A percentile compares a stretch with the other conserved stretches of the same genome.
These are phyloP conservation scores for Trametes hirsuta DNA, from an alignment of 1,284 basidiomycete species.

Conservation along the genomic window DNA sequence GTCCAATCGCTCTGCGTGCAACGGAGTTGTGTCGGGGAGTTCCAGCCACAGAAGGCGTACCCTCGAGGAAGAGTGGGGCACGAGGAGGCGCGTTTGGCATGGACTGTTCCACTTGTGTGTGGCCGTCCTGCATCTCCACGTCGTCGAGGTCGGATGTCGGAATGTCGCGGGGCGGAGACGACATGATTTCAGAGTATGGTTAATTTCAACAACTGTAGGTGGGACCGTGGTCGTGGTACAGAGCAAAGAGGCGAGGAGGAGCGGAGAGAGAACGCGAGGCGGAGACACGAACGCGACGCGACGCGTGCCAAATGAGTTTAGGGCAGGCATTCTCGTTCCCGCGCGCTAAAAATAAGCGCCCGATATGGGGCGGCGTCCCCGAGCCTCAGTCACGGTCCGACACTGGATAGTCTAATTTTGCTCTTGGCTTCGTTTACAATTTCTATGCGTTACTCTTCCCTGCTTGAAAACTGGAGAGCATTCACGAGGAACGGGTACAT, in stretches of 20 bases:
- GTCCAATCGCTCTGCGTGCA: constrained; percentile 65
- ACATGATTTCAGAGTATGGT: constrained; percentile 45
- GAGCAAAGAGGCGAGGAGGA: constrained; percentile 1
- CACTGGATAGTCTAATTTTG: neutral
- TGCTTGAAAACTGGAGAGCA: neutral
- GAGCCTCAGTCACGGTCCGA: too few relatives aligned
- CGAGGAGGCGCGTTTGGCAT: constrained; percentile 48
- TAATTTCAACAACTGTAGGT: neutral
- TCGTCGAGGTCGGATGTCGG: constrained; percentile 63
- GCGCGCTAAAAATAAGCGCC: neutral
- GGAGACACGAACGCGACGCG: constrained; percentile 20
- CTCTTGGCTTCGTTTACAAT: neutral
- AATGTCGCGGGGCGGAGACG: constrained; percentile 70
- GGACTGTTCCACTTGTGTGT: constrained; percentile 40
- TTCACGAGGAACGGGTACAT: neutral
- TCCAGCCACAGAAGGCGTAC: constrained; percentile 59
- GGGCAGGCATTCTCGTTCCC: constrained; percentile 27
- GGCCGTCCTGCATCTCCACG: constrained; percentile 55
- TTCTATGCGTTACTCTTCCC: constrained; percentile 5
- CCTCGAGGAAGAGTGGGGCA: constrained; percentile 61
- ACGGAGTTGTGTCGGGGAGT: constrained; percentile 48
- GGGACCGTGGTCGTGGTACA: neutral
- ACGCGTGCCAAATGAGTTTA: constrained; percentile 27
- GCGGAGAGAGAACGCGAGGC: neutral
- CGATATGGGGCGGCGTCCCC: too few relatives aligned